Evolutionary conservation across 1,284 basidiomycete species (phyloP).

Genomic region (Mycena citricolor): DNA sequence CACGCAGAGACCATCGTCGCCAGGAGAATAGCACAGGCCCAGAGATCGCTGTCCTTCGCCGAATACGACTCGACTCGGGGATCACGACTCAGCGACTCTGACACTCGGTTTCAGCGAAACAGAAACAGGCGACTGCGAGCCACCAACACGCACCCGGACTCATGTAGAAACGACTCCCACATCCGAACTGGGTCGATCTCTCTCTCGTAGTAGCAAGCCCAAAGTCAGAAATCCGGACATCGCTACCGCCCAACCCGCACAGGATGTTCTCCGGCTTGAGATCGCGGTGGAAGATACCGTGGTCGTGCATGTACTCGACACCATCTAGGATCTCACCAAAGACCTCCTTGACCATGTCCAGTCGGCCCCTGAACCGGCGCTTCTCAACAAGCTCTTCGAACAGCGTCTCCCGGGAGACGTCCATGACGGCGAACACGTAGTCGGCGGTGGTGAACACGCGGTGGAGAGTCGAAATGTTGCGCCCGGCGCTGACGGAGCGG

Average conservation of each 20-base stretch:
- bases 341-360: slow-evolving; percentile 78
- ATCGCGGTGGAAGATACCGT: slow-evolving; percentile 95
- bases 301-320: slow-evolving; percentile 82
- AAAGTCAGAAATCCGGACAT: slow-evolving; percentile 95
- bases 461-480: slow-evolving; percentile 79
- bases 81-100: slow-evolving; percentile 91
- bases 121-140: neutral
- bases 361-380: slow-evolving; percentile 71
- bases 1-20: slow-evolving; percentile 79
- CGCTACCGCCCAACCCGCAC: slow-evolving; percentile 78
- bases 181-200: slow-evolving; percentile 70
- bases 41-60: slow-evolving; percentile 89
- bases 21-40: slow-evolving; percentile 97
- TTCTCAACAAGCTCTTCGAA: slow-evolving; percentile 81
- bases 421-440: slow-evolving; percentile 55
- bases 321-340: slow-evolving; percentile 93
- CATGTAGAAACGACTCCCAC: slow-evolving; percentile 81
- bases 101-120: slow-evolving; percentile 13
- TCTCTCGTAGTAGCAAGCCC: slow-evolving; percentile 86
- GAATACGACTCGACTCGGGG: slow-evolving; percentile 72
- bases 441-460: slow-evolving; percentile 58
- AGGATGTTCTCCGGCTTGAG: slow-evolving; percentile 98
- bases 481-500: slow-evolving; percentile 69
- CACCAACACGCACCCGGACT: slow-evolving; percentile 55
- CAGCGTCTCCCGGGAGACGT: slow-evolving; percentile 66